Evolutionary conservation across 2,329 filamentous ascomycete genomes (phyloP).

Genomic region (Colletotrichum spaethianum): DNA sequence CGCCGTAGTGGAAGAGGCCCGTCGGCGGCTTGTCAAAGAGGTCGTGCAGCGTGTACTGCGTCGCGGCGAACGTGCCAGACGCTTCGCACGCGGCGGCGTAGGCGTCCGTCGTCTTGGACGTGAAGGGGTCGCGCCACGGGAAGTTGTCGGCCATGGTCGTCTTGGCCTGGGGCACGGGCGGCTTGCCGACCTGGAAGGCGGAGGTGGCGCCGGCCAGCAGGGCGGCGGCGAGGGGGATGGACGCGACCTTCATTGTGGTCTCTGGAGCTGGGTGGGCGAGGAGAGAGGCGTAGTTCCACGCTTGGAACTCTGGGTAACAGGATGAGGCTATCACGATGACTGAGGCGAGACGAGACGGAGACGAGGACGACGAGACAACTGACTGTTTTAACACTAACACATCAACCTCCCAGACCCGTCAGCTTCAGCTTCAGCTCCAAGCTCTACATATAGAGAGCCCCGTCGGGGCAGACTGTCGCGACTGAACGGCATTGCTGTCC

Average conservation of each 20-base stretch:
- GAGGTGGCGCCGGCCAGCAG: conserved; percentile 41
- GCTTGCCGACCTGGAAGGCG: conserved; percentile 48
- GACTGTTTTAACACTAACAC: neutral
- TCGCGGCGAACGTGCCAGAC: conserved; percentile 53
- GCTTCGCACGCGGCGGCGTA: conserved; percentile 55
- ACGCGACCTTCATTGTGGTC: conserved; percentile 23
- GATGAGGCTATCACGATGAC: neutral
- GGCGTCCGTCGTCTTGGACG: conserved; percentile 41
- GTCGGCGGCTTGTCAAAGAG: conserved; percentile 54
- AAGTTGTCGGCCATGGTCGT: conserved; percentile 56
- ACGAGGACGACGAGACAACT: neutral
- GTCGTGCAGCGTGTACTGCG: conserved; percentile 61
- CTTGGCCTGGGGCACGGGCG: conserved; percentile 45
- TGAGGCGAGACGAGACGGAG: neutral
- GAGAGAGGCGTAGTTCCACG: neutral
- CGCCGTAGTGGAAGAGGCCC: conserved; percentile 56
- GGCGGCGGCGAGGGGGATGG: conserved; percentile 17
- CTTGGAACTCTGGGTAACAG: neutral
- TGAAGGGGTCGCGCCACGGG: conserved; percentile 59
- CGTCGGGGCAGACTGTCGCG: conserved; percentile 26
- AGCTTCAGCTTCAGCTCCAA: neutral
- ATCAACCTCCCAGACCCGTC: neutral
- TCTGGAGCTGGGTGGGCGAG: neutral
- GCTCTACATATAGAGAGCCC: conserved; percentile 20
- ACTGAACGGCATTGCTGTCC: conserved; percentile 48